phyloP scores from a whole-genome alignment of 176 grass and related monocot species.

The Ananas comosus region DNA sequence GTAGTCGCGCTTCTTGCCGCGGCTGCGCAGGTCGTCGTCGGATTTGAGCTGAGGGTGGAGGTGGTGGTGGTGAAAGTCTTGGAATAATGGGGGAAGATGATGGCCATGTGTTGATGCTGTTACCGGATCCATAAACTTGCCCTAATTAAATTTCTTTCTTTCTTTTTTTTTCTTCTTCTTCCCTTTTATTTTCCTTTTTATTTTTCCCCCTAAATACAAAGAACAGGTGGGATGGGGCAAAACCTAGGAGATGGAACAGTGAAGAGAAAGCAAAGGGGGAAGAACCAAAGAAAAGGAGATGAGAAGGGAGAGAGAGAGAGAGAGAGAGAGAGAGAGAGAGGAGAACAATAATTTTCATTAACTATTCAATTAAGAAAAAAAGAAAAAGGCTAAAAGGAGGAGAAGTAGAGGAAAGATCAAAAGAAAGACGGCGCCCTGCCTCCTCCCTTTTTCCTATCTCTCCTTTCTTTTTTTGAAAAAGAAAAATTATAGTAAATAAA shows the following conservation, averaged over 20 bases:
- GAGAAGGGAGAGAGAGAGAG: background rate
- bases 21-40: background rate
- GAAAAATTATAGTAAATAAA: background rate
- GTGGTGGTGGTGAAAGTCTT: background rate
- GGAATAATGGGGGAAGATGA: conserved; percentile 6
- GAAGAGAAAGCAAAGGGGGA: background rate
- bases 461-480: background rate
- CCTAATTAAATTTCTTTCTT: too few relatives aligned
- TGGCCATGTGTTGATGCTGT: conserved; percentile 1
- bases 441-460: background rate
- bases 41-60: conserved; percentile 6
- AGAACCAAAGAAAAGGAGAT: background rate
- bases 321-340: background rate
- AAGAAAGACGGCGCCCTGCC: conserved; percentile 10
- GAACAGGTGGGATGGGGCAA: background rate
- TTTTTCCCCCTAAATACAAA: background rate
- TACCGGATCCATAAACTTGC: background rate
- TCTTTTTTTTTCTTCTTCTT: background rate
- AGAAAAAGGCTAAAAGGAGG: background rate
- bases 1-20: background rate
- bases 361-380: background rate
- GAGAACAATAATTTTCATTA: background rate
- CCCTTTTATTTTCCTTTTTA: too few relatives aligned
- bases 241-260: conserved; percentile 13
- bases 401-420: background rate